Evolutionary conservation across 352 stramenopile genomes (phyloP).

Genomic region (Thalassiosira hispida): DNA sequence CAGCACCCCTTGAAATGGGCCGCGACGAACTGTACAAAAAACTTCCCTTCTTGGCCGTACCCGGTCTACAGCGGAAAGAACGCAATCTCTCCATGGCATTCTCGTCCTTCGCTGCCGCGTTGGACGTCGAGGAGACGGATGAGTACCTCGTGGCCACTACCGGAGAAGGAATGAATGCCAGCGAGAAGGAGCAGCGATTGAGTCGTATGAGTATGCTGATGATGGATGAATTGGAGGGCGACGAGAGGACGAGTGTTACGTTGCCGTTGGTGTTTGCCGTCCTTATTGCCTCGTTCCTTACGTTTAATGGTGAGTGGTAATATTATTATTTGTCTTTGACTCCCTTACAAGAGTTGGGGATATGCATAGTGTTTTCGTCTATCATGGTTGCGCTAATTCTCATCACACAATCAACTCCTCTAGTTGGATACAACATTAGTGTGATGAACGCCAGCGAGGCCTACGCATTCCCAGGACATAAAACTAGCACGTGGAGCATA

Average conservation of each 20-base stretch:
- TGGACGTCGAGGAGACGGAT: conserved; percentile 64
- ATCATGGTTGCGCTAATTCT: background rate
- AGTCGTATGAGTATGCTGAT: conserved; percentile 72
- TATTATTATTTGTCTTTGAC: background rate
- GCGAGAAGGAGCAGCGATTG: conserved; percentile 57
- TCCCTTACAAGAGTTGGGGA: too few relatives aligned
- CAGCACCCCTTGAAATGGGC: conserved; percentile 71
- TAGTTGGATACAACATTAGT: conserved; percentile 79
- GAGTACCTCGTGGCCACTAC: conserved; percentile 39
- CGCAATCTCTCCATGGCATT: conserved; percentile 68
- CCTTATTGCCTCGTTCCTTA: conserved; percentile 78
- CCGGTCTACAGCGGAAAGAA: conserved; percentile 77
- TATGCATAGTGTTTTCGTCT: too few relatives aligned
- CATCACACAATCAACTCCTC: background rate
- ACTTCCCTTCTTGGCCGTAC: conserved; percentile 77
- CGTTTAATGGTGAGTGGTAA: conserved; percentile 70
- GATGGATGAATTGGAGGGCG: conserved; percentile 80
- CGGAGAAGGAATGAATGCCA: conserved; percentile 49
- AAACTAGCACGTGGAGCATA: conserved; percentile 81
- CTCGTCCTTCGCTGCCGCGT: conserved; percentile 70
- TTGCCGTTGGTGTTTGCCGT: conserved; percentile 85
- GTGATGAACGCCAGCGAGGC: conserved; percentile 87
- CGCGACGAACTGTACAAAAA: conserved; percentile 80
- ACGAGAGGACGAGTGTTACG: conserved; percentile 77
- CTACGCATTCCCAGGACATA: conserved; percentile 86